These are phyloP conservation scores for Populus ilicifolia DNA, from an alignment of 345 rosid genomes.

Conservation along the genomic window DNA sequence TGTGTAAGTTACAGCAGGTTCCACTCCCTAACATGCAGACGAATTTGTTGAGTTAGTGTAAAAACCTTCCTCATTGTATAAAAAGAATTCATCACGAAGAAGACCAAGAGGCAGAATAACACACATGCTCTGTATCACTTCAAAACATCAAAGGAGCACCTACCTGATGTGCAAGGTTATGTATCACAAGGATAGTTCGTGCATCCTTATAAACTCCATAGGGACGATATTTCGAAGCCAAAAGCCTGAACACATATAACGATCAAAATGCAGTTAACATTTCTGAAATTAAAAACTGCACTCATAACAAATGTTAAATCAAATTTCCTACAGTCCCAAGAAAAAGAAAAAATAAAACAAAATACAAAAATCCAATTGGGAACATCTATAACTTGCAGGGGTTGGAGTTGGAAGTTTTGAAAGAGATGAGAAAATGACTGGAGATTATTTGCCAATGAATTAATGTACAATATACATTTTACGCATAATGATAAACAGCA, in stretches of 20 bases:
- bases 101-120: background rate
- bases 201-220: slow-evolving; percentile 88
- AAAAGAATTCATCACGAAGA: background rate
- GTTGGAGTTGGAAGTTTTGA: background rate
- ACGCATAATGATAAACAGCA: background rate
- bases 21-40: slow-evolving; percentile 67
- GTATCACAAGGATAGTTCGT: slow-evolving; percentile 72
- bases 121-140: background rate
- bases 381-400: background rate
- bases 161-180: slow-evolving; percentile 97
- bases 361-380: background rate
- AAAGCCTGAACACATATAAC: slow-evolving; percentile 46
- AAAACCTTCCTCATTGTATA: background rate
- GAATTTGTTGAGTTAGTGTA: slow-evolving; percentile 4
- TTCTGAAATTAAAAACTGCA: background rate
- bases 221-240: slow-evolving; percentile 85
- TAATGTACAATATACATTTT: background rate
- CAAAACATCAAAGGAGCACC: background rate
- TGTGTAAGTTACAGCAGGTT: slow-evolving; percentile 66
- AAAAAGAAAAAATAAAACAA: background rate
- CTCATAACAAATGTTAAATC: background rate
- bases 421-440: background rate
- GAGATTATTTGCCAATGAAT: background rate
- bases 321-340: background rate
- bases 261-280: background rate